Conservation (phyloP, 495 filamentous ascomycete species). For the Lichenothelia convexa region DNA sequence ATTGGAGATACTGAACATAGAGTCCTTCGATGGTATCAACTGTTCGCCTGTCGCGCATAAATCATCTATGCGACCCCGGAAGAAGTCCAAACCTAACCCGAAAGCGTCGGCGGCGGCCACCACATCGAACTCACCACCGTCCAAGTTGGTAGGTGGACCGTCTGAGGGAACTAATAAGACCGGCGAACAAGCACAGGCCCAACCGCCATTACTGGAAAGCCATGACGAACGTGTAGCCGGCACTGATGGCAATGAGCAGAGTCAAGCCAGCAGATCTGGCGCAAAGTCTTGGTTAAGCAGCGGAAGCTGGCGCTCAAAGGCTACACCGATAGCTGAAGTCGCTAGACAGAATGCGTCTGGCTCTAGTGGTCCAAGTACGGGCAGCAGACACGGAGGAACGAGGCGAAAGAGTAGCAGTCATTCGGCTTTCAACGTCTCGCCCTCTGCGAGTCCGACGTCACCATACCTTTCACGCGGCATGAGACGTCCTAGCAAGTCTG, state of each 20-base stretch:
- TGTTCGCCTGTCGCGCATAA: background rate
- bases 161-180: background rate
- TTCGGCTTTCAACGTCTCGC: background rate
- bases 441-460: slow-evolving; percentile 6
- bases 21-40: background rate
- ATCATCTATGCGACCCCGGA: slow-evolving; percentile 7
- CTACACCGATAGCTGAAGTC: slow-evolving; percentile 16
- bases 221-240: background rate
- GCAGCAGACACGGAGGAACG: slow-evolving; percentile 11
- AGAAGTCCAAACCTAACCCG: slow-evolving; percentile 20
- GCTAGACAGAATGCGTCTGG: slow-evolving; percentile 19
- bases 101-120: slow-evolving; percentile 7
- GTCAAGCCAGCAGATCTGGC: background rate
- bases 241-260: background rate
- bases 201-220: background rate
- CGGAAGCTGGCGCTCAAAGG: slow-evolving; percentile 21
- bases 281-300: slow-evolving; percentile 13
- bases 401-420: background rate
- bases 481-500: slow-evolving; percentile 17
- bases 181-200: background rate
- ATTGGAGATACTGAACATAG: background rate
- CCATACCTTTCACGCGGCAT: slow-evolving; percentile 13
- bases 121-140: background rate
- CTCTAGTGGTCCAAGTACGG: slow-evolving; percentile 16
- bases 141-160: background rate